Evolutionary conservation across 805 yeast species (phyloP).

Genomic region (Kazachstania bromeliacearum): DNA sequence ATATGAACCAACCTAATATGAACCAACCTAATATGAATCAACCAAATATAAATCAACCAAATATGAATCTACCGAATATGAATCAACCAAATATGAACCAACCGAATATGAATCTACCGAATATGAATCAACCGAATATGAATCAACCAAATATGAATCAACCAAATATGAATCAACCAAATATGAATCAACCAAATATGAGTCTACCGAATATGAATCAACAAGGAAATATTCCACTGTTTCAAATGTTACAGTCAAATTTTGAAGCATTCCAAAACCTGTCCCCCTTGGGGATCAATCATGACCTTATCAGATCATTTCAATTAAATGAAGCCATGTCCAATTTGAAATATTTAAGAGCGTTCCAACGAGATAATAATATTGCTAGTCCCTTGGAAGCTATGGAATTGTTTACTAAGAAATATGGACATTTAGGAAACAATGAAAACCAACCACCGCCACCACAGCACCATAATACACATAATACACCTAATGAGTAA

Average conservation of each 20-base stretch:
- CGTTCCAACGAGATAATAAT: conserved; percentile 39
- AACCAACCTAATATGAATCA: background rate
- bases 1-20: background rate
- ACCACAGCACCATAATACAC: background rate
- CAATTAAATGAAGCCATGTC: conserved; percentile 77
- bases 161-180: too few species aligned
- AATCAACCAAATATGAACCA: background rate
- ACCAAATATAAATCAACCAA: too few species aligned
- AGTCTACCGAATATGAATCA: background rate
- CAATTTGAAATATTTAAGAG: conserved; percentile 55
- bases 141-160: background rate
- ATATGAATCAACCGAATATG: background rate
- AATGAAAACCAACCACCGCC: too few species aligned
- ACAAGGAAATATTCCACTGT: too few species aligned
- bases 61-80: background rate
- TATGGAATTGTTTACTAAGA: conserved; percentile 31
- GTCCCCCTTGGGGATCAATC: conserved; percentile 53
- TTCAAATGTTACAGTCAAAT: conserved; percentile 29
- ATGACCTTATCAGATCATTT: conserved; percentile 55
- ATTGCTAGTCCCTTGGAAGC: conserved; percentile 47
- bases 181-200: background rate
- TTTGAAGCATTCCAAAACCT: conserved; percentile 39
- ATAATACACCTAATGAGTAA: too few species aligned
- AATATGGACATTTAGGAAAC: background rate
- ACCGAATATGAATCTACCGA: too few species aligned